phyloP scores from a whole-genome alignment of 331 rosid species.

The Pyrus hybrid region DNA sequence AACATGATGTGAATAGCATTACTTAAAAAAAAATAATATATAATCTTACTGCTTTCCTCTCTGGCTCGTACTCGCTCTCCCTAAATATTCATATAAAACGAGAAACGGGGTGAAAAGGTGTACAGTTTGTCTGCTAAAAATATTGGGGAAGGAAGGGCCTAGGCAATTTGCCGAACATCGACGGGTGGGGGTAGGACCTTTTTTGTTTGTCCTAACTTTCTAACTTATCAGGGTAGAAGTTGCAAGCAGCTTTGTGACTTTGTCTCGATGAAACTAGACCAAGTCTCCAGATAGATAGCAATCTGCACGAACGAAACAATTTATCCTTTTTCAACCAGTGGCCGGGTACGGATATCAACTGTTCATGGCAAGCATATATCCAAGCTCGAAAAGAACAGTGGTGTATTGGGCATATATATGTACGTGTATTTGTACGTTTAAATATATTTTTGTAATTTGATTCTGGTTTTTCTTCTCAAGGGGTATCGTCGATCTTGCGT shows the following conservation, averaged over 20 bases:
- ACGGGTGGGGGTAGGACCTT: slow-evolving; percentile 14
- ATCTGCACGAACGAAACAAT: not conserved
- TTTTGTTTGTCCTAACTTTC: slow-evolving; percentile 4
- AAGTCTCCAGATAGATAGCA: not conserved
- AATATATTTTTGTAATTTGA: too few species aligned
- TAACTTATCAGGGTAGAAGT: not conserved
- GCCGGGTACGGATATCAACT: not conserved
- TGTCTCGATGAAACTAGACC: slow-evolving; percentile 1
- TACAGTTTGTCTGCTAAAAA: not conserved
- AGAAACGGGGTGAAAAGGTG: slow-evolving; percentile 10
- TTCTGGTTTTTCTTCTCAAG: too few species aligned
- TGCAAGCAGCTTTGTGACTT: not conserved
- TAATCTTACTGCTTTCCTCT: slow-evolving; percentile 17
- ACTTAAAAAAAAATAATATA: slow-evolving; percentile 1
- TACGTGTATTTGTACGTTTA: too few species aligned
- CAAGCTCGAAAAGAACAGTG: not conserved
- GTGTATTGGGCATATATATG: not conserved
- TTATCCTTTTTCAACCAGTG: not conserved
- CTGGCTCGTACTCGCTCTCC: slow-evolving; percentile 13
- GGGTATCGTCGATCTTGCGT: too few species aligned
- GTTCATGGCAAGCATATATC: not conserved
- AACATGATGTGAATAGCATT: too few species aligned
- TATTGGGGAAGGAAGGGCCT: not conserved
- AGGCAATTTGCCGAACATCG: not conserved
- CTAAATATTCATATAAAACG: not conserved